Conservation (phyloP, 306 rosid genomes). For the Dalbergia oliveri region DNA sequence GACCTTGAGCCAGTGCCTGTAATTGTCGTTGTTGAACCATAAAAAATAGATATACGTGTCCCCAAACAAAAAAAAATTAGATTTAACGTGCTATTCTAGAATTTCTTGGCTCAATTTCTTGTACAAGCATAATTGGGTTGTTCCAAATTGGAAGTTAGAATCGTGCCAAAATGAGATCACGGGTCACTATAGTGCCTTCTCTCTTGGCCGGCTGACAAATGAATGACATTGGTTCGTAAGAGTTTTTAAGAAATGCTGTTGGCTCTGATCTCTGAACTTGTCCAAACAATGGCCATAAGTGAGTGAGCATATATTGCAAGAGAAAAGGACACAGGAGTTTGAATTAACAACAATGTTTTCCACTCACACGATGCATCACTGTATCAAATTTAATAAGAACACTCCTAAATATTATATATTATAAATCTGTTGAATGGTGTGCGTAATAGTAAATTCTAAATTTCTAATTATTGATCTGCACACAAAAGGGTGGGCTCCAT, state of each 20-base stretch:
- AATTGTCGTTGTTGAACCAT: neutral
- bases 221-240: neutral
- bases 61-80: neutral
- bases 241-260: neutral
- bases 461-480: neutral
- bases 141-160: neutral
- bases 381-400: too few relatives aligned
- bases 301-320: neutral
- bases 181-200: constrained; percentile 8
- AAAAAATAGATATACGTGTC: neutral
- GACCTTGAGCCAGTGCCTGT: neutral
- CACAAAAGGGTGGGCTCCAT: neutral
- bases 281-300: neutral
- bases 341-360: neutral
- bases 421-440: neutral
- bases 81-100: too few relatives aligned
- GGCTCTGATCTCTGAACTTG: neutral
- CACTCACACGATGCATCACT: too few relatives aligned
- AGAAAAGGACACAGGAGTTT: neutral
- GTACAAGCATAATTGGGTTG: neutral
- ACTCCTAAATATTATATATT: neutral
- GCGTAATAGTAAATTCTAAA: neutral
- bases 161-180: constrained; percentile 43
- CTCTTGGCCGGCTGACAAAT: constrained; percentile 12
- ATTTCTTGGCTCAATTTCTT: neutral